Evolutionary conservation across 2,329 filamentous ascomycete species (phyloP), one percentile per base, ranked within the genome.

Genomic region (Pochonia chlamydosporia): DNA sequence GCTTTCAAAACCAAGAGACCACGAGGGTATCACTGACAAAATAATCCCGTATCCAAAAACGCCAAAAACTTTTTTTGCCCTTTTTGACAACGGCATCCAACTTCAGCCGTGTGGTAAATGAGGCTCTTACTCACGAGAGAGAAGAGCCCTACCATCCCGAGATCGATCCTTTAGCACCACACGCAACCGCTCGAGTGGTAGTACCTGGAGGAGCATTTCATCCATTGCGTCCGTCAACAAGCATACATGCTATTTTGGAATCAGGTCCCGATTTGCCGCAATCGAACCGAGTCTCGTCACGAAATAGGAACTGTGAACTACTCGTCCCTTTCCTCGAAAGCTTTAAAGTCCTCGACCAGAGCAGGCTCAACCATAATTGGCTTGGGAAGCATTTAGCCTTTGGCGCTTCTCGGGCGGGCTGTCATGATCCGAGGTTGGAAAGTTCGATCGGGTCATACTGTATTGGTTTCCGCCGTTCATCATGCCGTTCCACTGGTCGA

Each of bases 361-460:
- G n/a, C 28, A 5, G 23, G 48, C 64, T 63, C 63, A 67, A 49
- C 64, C 63, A 58, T 70, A 74, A 51, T 61, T 67, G 16, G 65
- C 62, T 40, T 70, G 67, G 1, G 70, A 64, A 3, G 64, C 68
- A 48, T 74, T 76, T 43, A 78, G 48, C 39, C 77, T 66, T 55
- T 78, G 76, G 43, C 77, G 67, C 60, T 80, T 80, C 56, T 78
- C 76, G 50, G 68, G 67, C 2, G 67, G 66, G 53, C 72, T 72
- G 57, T 72, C 71, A 25, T 63, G 60, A 36, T 68, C 67, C 36
- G 57, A 63, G 9, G 53, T 39, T 23, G 41, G 40, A 42, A 54
- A 59, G 41, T 53, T 61, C 26, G 55, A 56, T 2, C 63, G 60
- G 35, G 63, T 57, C 49, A 71, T 62, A 40, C 60, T 62, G 49